Conservation (phyloP, 75 land plant species). For the Pinus taeda region DNA sequence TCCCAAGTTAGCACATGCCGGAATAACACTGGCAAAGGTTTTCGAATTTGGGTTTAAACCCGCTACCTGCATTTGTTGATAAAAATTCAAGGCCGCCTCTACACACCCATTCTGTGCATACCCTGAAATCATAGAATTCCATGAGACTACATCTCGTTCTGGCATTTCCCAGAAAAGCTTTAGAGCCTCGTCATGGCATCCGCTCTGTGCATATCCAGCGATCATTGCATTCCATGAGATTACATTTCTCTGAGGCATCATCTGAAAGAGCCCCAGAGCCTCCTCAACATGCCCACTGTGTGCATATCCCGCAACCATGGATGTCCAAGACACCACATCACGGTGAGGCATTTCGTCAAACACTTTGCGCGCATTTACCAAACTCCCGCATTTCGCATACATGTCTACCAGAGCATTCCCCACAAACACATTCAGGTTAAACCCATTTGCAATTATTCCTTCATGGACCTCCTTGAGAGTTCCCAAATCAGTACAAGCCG, state of each 20-base stretch:
- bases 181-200: constrained; percentile 12
- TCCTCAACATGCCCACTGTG: constrained; percentile 25
- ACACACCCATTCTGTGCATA: constrained; percentile 27
- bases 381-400: constrained; percentile 46
- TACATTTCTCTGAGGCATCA: constrained; percentile 21
- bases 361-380: constrained; percentile 26
- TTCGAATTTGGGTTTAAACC: constrained; percentile 18
- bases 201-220: constrained; percentile 19
- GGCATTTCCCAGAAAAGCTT: constrained; percentile 18
- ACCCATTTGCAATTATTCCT: constrained; percentile 19
- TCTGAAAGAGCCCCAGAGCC: constrained; percentile 31
- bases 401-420: constrained; percentile 47
- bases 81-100: constrained; percentile 14
- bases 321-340: constrained; percentile 50
- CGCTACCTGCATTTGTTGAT: constrained; percentile 8
- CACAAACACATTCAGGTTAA: constrained; percentile 40
- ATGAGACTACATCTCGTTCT: constrained; percentile 26
- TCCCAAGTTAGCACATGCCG: constrained; percentile 35
- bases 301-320: constrained; percentile 50
- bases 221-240: constrained; percentile 47
- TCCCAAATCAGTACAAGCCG: constrained; percentile 34
- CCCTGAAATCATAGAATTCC: constrained; percentile 46
- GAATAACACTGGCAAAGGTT: constrained; percentile 30
- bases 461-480: constrained; percentile 37
- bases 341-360: constrained; percentile 6